phyloP scores from a whole-genome alignment of 2,329 filamentous ascomycete species.

The Geosmithia flava region DNA sequence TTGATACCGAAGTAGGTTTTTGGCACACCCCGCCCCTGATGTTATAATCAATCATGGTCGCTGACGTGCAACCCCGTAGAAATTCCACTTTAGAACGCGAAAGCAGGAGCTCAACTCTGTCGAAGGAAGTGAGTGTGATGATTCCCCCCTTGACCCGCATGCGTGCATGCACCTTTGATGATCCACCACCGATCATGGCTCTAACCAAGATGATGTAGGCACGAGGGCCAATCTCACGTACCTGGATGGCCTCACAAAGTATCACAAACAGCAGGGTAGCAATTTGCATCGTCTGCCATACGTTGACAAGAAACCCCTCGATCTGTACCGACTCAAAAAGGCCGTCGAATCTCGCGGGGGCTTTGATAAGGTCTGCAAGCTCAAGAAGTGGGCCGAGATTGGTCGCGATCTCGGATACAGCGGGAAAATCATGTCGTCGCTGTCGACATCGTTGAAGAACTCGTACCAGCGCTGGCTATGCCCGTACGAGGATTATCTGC shows the following conservation, averaged over 20 bases:
- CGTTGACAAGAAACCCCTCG: slow-evolving; percentile 93
- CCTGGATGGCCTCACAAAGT: slow-evolving; percentile 87
- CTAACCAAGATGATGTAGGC: slow-evolving; percentile 33
- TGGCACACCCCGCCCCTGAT: neutral
- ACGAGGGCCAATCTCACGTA: slow-evolving; percentile 94
- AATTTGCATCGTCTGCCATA: slow-evolving; percentile 90
- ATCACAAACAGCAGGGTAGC: slow-evolving; percentile 91
- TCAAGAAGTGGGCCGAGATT: slow-evolving; percentile 98
- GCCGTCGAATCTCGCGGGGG: slow-evolving; percentile 89
- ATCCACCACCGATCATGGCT: neutral
- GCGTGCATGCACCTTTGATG: neutral
- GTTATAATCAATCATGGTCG: neutral
- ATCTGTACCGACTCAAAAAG: slow-evolving; percentile 92
- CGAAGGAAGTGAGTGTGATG: slow-evolving; percentile 71
- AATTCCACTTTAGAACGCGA: slow-evolving; percentile 91
- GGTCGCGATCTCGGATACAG: slow-evolving; percentile 94
- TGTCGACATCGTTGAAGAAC: slow-evolving; percentile 96
- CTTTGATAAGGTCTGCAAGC: slow-evolving; percentile 92
- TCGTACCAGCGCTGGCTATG: slow-evolving; percentile 96
- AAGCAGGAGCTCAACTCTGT: slow-evolving; percentile 96
- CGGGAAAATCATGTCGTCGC: slow-evolving; percentile 98
- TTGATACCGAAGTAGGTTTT: slow-evolving; percentile 74
- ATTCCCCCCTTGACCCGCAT: neutral
- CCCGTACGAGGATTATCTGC: slow-evolving; percentile 90
- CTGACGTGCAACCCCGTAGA: slow-evolving; percentile 35